phyloP scores from a whole-genome alignment of 495 filamentous ascomycete genomes.

The Cercophora scortea region DNA sequence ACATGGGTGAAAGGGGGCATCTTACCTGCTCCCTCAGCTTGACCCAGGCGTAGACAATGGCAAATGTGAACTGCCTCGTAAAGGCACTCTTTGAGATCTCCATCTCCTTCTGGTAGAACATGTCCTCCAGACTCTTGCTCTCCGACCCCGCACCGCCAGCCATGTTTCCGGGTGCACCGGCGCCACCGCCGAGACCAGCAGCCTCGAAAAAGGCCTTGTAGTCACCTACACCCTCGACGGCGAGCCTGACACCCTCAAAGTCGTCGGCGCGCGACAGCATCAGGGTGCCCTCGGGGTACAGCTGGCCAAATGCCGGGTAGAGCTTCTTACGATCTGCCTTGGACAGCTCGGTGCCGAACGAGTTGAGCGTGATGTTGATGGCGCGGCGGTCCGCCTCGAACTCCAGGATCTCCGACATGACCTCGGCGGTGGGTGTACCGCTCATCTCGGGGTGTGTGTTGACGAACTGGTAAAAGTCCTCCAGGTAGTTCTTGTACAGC shows the following conservation, averaged over 20 bases:
- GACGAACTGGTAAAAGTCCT: constrained; percentile 92
- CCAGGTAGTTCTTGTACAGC: constrained; percentile 97
- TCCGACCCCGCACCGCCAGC: constrained; percentile 65
- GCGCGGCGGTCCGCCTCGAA: constrained; percentile 94
- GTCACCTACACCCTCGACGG: constrained; percentile 83
- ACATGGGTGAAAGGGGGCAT: not conserved
- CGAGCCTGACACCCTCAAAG: constrained; percentile 83
- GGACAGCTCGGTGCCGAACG: constrained; percentile 92
- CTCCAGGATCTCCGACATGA: constrained; percentile 90
- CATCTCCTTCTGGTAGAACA: constrained; percentile 99
- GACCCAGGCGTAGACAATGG: constrained; percentile 96
- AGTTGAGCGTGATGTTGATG: constrained; percentile 99
- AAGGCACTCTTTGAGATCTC: constrained; percentile 92
- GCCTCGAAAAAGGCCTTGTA: constrained; percentile 95
- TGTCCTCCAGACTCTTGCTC: constrained; percentile 86
- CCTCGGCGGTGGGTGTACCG: constrained; percentile 82
- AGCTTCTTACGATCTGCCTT: constrained; percentile 93
- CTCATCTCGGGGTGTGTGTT: constrained; percentile 74
- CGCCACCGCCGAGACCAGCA: constrained; percentile 69
- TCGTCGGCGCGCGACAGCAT: constrained; percentile 96
- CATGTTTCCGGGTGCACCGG: constrained; percentile 73
- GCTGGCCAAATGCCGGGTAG: constrained; percentile 81
- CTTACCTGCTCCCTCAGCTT: constrained; percentile 94
- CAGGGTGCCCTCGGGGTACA: constrained; percentile 89
- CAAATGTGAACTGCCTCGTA: constrained; percentile 91